These are phyloP conservation scores for Colletotrichum simmondsii DNA, from an alignment of 2,329 filamentous ascomycete genomes.

Conservation along the genomic window DNA sequence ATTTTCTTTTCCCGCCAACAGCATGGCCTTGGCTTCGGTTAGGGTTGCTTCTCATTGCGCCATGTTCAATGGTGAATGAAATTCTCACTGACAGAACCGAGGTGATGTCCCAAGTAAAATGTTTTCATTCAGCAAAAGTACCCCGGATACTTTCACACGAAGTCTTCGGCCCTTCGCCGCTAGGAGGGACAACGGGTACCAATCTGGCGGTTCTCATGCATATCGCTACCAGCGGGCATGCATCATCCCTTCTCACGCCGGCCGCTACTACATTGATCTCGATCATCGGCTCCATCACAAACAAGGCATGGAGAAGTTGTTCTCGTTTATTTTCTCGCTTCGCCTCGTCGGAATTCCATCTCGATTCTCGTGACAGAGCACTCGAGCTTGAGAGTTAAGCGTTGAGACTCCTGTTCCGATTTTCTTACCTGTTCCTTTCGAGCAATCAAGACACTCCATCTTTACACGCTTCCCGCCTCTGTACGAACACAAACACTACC, in stretches of 20 bases:
- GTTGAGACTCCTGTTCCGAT: not conserved
- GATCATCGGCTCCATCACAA: not conserved
- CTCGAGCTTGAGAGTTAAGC: too few species aligned
- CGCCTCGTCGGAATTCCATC: not conserved
- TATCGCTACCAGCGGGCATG: slow-evolving; percentile 4
- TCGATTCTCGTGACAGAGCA: not conserved
- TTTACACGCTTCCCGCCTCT: not conserved
- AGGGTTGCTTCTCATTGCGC: not conserved
- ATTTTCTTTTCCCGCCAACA: not conserved
- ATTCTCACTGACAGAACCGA: not conserved
- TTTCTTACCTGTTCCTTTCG: not conserved
- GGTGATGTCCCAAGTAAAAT: not conserved
- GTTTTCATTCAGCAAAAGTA: not conserved
- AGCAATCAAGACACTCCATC: not conserved
- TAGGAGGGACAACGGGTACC: not conserved
- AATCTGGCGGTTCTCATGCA: slow-evolving; percentile 12
- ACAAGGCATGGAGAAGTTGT: not conserved
- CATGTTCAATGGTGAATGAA: not conserved
- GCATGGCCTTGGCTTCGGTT: not conserved
- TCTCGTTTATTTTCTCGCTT: not conserved
- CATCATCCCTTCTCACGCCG: slow-evolving; percentile 23
- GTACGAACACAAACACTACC: not conserved
- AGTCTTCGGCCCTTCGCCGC: not conserved
- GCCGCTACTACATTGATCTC: not conserved
- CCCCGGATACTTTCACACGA: not conserved